These are phyloP conservation scores for Colletotrichum aenigma DNA, from an alignment of 2,329 filamentous ascomycete genomes.

Conservation along the genomic window DNA sequence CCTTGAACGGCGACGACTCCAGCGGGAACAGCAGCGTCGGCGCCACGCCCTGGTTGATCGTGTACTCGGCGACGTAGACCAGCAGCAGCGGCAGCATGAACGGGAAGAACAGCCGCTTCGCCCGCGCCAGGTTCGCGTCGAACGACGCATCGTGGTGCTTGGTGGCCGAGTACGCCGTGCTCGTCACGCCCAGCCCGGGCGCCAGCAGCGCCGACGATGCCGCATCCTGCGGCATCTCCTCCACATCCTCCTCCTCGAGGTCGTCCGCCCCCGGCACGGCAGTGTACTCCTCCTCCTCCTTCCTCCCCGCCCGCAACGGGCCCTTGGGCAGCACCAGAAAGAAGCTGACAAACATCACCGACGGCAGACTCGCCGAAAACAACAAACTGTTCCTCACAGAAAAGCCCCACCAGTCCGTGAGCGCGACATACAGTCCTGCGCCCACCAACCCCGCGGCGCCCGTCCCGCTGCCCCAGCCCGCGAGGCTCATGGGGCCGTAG, in stretches of 20 bases:
- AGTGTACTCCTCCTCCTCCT: constrained; percentile 59
- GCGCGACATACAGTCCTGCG: constrained; percentile 83
- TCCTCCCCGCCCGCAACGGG: constrained; percentile 58
- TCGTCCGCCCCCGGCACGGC: constrained; percentile 48
- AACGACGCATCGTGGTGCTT: constrained; percentile 36
- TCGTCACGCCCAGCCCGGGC: constrained; percentile 43
- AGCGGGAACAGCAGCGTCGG: constrained; percentile 91
- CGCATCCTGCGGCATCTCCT: constrained; percentile 37
- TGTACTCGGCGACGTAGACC: constrained; percentile 96
- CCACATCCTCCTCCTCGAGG: constrained; percentile 37
- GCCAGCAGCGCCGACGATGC: constrained; percentile 55
- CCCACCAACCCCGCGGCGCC: constrained; percentile 88
- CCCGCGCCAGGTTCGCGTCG: constrained; percentile 64
- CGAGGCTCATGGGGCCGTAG: constrained; percentile 86
- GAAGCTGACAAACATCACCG: constrained; percentile 85
- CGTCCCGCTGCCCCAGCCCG: constrained; percentile 91
- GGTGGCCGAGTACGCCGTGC: constrained; percentile 40
- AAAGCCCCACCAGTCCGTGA: constrained; percentile 81
- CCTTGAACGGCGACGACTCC: constrained; percentile 73
- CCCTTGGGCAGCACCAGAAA: constrained; percentile 78
- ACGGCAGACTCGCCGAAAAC: constrained; percentile 78
- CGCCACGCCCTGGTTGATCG: constrained; percentile 93
- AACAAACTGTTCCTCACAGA: constrained; percentile 77
- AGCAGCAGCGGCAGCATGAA: constrained; percentile 90
- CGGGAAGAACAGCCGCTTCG: constrained; percentile 72